phyloP scores from a whole-genome alignment of 495 filamentous ascomycete genomes.

The Immersiella caudata region DNA sequence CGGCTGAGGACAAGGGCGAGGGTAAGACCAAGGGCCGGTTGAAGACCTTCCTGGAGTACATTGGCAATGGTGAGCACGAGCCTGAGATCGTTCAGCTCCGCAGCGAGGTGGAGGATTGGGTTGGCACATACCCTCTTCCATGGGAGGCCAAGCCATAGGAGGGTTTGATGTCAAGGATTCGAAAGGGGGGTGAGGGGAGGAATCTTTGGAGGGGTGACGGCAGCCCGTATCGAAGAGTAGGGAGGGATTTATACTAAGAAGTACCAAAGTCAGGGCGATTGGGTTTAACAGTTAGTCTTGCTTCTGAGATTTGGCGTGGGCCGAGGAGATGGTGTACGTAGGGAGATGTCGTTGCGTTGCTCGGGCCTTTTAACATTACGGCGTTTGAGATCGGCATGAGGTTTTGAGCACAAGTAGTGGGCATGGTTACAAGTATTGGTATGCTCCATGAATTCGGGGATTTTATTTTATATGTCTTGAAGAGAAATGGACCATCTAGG shows the following conservation, averaged over 20 bases:
- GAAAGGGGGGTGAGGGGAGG: conserved; percentile 11
- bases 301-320: background rate
- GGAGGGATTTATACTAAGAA: conserved; percentile 30
- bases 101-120: conserved; percentile 94
- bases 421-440: conserved; percentile 2
- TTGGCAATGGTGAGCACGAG: conserved; percentile 81
- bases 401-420: background rate
- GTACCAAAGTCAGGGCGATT: background rate
- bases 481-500: too few relatives aligned
- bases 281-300: conserved; percentile 29
- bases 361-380: background rate
- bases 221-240: background rate
- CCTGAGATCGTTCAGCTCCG: conserved; percentile 84
- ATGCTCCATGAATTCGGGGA: background rate
- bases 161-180: background rate
- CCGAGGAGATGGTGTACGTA: background rate
- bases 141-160: conserved; percentile 57
- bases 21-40: conserved; percentile 75
- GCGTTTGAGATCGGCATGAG: background rate
- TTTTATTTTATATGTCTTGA: background rate
- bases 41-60: conserved; percentile 80
- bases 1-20: conserved; percentile 72
- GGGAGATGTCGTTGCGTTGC: background rate
- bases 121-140: conserved; percentile 86
- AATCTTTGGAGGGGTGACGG: conserved; percentile 2